Evolutionary conservation across 2,329 filamentous ascomycete genomes (phyloP).

Genomic region (Microdochium nivale): DNA sequence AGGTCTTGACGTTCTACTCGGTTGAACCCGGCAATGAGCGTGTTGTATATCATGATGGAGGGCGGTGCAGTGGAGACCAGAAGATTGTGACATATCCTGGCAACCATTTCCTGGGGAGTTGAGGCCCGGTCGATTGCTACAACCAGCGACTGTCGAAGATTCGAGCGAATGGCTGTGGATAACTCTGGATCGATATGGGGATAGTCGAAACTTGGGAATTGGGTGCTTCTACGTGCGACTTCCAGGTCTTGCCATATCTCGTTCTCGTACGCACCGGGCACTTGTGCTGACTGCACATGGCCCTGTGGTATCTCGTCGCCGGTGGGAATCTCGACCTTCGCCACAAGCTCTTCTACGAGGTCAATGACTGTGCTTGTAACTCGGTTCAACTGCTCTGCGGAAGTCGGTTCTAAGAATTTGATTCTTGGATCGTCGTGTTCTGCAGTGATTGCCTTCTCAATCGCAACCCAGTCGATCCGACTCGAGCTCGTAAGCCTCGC

Average conservation of each 20-base stretch:
- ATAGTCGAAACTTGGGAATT: constrained; percentile 15
- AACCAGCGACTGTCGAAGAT: constrained; percentile 16
- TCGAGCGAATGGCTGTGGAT: constrained; percentile 6
- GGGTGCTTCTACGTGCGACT: constrained; percentile 3
- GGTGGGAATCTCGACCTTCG: not conserved
- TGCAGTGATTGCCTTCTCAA: not conserved
- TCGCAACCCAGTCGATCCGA: not conserved
- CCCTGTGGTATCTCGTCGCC: not conserved
- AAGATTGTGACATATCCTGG: constrained; percentile 57
- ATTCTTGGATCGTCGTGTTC: not conserved
- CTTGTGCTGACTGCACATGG: not conserved
- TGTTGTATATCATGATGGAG: constrained; percentile 62
- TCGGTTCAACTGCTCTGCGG: not conserved
- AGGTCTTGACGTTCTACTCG: constrained; percentile 38
- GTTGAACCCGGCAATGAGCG: constrained; percentile 58
- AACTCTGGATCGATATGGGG: constrained; percentile 7
- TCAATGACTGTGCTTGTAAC: not conserved
- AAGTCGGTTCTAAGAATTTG: not conserved
- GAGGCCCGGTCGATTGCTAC: constrained; percentile 15
- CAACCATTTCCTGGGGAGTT: constrained; percentile 19
- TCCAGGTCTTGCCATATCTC: constrained; percentile 10
- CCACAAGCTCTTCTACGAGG: constrained; percentile 3
- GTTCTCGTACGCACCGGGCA: not conserved
- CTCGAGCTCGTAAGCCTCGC: not conserved
- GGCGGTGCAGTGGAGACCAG: constrained; percentile 53